A percentile compares a stretch with the other conserved stretches of the same genome.
Evolutionary conservation across 2,329 filamentous ascomycete species (phyloP).

Genomic region (Microcyclospora pomicola): DNA sequence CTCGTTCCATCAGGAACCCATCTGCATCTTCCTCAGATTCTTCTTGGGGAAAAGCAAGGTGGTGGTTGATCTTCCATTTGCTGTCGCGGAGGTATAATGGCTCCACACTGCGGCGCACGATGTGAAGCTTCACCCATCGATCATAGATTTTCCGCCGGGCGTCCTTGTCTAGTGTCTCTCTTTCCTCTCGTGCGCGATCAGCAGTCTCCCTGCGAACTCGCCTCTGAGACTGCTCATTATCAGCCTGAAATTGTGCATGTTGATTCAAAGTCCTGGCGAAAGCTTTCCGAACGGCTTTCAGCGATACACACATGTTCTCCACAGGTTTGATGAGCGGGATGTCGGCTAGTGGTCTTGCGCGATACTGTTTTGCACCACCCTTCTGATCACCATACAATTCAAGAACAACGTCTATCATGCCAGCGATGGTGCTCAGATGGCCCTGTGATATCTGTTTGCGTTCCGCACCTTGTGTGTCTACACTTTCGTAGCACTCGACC

Average conservation of each 20-base stretch:
- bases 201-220: background rate
- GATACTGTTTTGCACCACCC: constrained; percentile 7
- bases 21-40: constrained; percentile 24
- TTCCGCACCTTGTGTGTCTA: constrained; percentile 4
- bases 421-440: constrained; percentile 7
- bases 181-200: background rate
- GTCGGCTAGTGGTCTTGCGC: constrained; percentile 3
- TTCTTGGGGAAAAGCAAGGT: constrained; percentile 6
- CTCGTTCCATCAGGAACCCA: constrained; percentile 26
- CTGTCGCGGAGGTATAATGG: too few species aligned
- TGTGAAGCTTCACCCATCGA: constrained; percentile 15
- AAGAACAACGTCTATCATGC: constrained; percentile 9
- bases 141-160: constrained; percentile 1
- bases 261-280: constrained; percentile 4
- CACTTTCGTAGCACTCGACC: constrained; percentile 8
- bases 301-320: constrained; percentile 6
- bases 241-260: background rate
- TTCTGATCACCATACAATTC: constrained; percentile 3
- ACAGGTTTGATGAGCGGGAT: constrained; percentile 11
- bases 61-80: constrained; percentile 10
- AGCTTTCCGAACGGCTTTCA: constrained; percentile 6
- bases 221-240: background rate
- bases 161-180: constrained; percentile 1
- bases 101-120: constrained; percentile 5
- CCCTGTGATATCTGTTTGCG: constrained; percentile 4